Evolutionary conservation across 805 yeast species (phyloP).

Genomic region (Schizosaccharomyces pombe): DNA sequence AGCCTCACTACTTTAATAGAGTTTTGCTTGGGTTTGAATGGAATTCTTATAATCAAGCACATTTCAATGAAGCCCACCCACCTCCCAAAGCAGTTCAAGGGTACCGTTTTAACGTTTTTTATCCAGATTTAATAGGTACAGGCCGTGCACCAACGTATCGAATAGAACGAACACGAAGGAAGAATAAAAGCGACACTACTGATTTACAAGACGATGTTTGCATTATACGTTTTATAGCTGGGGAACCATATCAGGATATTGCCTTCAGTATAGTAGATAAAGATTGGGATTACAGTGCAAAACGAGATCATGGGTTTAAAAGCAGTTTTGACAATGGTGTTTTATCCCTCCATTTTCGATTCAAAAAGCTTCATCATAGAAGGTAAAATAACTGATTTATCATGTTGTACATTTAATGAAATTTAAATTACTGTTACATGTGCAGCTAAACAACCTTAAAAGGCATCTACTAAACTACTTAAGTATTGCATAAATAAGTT

Average conservation of each 20-base stretch:
- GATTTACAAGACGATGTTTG: constrained; percentile 12
- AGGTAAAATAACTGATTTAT: constrained; percentile 11
- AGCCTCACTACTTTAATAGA: constrained; percentile 15
- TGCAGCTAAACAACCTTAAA: too few relatives aligned
- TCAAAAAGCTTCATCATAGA: constrained; percentile 14
- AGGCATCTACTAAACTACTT: too few relatives aligned
- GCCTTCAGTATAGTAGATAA: constrained; percentile 16
- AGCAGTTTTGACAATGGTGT: constrained; percentile 17
- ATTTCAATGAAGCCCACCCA: constrained; percentile 16
- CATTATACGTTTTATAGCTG: constrained; percentile 15
- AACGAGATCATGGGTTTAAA: constrained; percentile 13
- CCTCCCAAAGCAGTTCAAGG: constrained; percentile 20
- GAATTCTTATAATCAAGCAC: constrained; percentile 18
- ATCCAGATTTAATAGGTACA: constrained; percentile 15
- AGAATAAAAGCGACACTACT: not conserved
- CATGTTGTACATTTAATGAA: not conserved
- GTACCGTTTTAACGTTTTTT: constrained; percentile 17
- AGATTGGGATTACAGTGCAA: constrained; percentile 17
- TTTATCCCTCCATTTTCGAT: constrained; percentile 17
- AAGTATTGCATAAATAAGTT: too few relatives aligned
- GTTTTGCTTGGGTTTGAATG: constrained; percentile 18
- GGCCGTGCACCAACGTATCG: constrained; percentile 15
- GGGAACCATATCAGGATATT: constrained; percentile 16
- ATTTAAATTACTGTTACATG: not conserved
- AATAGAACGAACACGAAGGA: constrained; percentile 10